These are phyloP conservation scores for Pseudocercospora fijiensis DNA, from an alignment of 2,329 filamentous ascomycete species.

Conservation along the genomic window DNA sequence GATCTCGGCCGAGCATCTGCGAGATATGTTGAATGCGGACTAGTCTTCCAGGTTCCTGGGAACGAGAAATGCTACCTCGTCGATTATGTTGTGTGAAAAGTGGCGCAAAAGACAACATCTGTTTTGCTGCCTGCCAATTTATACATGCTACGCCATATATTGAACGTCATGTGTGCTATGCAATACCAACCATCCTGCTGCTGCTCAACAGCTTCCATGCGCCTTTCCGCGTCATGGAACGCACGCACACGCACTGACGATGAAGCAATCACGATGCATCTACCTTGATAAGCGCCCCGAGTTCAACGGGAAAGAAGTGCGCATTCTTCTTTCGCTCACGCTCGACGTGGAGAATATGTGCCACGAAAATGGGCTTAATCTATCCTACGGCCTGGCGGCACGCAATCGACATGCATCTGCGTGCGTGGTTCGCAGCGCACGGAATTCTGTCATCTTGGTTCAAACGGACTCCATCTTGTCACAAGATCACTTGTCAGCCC, in stretches of 20 bases:
- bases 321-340: constrained; percentile 24
- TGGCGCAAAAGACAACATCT: constrained; percentile 24
- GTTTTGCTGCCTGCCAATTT: constrained; percentile 26
- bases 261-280: constrained; percentile 11
- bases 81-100: constrained; percentile 26
- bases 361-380: constrained; percentile 27
- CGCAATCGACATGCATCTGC: constrained; percentile 19
- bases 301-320: constrained; percentile 15
- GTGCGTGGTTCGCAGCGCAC: constrained; percentile 20
- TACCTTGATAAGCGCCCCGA: constrained; percentile 14
- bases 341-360: constrained; percentile 18
- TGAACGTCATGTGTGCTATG: constrained; percentile 30
- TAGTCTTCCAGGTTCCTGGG: constrained; percentile 24
- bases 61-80: constrained; percentile 27
- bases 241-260: constrained; percentile 13
- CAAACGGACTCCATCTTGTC: constrained; percentile 23
- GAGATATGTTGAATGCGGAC: constrained; percentile 23
- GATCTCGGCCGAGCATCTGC: constrained; percentile 30
- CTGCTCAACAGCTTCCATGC: constrained; percentile 17
- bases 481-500: constrained; percentile 21
- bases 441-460: constrained; percentile 26
- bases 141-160: constrained; percentile 20
- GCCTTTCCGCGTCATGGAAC: constrained; percentile 11
- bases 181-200: constrained; percentile 21
- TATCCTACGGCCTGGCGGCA: constrained; percentile 18